Evolutionary conservation across 805 yeast species (phyloP), one percentile per base, ranked within the genome.

Genomic region (Starmerella stellata): DNA sequence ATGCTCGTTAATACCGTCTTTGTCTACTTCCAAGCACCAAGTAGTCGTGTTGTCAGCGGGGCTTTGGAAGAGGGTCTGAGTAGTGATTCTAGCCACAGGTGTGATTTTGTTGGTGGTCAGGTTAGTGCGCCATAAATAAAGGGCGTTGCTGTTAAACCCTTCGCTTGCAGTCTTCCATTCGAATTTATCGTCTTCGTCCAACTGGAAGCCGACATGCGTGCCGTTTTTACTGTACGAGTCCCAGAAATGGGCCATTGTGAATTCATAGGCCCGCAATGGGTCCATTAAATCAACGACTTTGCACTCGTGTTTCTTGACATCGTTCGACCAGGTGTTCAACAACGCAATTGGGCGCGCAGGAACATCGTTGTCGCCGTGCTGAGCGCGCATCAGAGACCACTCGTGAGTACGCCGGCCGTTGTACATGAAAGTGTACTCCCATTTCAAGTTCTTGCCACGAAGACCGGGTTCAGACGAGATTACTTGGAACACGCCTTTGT

Each of bases 1-100:
- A 17, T 38, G 48, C 2, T 53, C 51, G 13, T 35, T 28, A 3
- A 52, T 42, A 11, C 25, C 25, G 4, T 45, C 45, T 13, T 39
- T 18, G 32, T 54, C 57, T 4, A 52, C 34, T 21, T 53, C 55
- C 9, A 54, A 30, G 15, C 47, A 31, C 53, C 53, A 45, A 25
- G 47, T 40, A 9, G 19, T n/a, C 8, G 39, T 19, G 20, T 40
- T 36, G 29, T 47, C 49, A n/a, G 44, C 30, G 1, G 58, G 58
- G 37, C 40, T 42, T 16, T 37, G 37, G 27, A 53, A 41, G 16
- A 44, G 21, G 2, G 47, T 45, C 15, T 34, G 39, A 1, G 30
- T 19, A 8, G 40, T n/a, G 14, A 45, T 37, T 2, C 45, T 37
- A 4, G 52, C 57, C 2, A 44, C 54, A 2, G 47, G 47, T 2